Percentiles rank a stretch among this genome's conserved stretches.
Conservation (phyloP, 768 basidiomycete genomes). For the Agrocybe chaxingu region DNA sequence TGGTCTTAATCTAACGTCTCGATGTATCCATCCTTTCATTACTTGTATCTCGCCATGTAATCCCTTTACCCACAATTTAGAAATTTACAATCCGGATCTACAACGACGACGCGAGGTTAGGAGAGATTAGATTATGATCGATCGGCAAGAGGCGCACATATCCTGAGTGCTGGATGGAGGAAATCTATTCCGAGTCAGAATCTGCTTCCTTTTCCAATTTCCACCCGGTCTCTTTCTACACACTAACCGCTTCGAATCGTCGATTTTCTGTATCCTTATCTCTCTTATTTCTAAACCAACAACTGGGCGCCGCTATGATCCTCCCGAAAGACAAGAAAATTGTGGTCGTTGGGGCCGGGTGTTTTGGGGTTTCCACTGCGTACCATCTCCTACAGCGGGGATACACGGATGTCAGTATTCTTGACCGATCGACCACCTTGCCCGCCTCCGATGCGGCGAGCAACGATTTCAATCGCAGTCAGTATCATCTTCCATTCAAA, state of each 20-base stretch:
- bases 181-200: too few relatives aligned
- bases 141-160: neutral
- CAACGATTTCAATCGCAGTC: conserved; percentile 51
- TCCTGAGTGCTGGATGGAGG: too few relatives aligned
- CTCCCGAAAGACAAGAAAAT: conserved; percentile 33
- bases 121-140: neutral
- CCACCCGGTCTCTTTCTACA: too few relatives aligned
- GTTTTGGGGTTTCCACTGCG: conserved; percentile 87
- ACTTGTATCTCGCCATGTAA: too few relatives aligned
- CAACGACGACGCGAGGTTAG: neutral
- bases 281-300: neutral
- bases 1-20: neutral
- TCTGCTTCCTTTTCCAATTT: too few relatives aligned
- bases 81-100: neutral
- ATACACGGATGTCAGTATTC: conserved; percentile 66
- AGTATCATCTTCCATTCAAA: conserved; percentile 7
- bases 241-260: too few relatives aligned
- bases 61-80: neutral
- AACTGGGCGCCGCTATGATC: conserved; percentile 18
- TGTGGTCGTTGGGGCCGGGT: conserved; percentile 78
- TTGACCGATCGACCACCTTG: conserved; percentile 66
- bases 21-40: neutral
- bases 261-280: neutral
- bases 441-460: conserved; percentile 84
- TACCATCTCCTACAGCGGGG: conserved; percentile 70